Evolutionary conservation across 768 basidiomycete genomes (phyloP).

Genomic region (Mrakia hoshinonis): DNA sequence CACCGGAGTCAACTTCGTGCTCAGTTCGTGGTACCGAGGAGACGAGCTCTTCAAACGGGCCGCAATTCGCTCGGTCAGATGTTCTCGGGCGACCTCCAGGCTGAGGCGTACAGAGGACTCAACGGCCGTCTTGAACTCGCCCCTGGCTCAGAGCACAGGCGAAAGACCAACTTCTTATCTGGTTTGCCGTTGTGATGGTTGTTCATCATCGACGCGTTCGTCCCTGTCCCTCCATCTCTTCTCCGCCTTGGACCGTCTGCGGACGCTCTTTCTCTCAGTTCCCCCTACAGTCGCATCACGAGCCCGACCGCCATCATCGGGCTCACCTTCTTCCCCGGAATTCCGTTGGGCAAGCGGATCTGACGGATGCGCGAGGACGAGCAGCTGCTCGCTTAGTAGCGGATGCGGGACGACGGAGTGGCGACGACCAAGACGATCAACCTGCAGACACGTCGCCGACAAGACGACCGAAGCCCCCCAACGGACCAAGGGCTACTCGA

Average conservation of each 20-base stretch:
- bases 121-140: too few relatives aligned
- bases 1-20: constrained; percentile 25
- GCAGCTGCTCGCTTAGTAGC: constrained; percentile 1
- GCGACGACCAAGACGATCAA: constrained; percentile 21
- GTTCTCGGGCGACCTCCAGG: constrained; percentile 11
- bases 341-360: constrained; percentile 12
- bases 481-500: background rate
- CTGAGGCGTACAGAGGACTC: background rate
- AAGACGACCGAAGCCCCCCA: background rate
- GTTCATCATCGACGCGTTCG: too few relatives aligned
- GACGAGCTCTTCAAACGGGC: constrained; percentile 25
- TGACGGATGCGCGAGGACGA: constrained; percentile 23
- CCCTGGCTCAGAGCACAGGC: too few relatives aligned
- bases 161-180: too few relatives aligned
- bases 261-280: too few relatives aligned
- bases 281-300: too few relatives aligned
- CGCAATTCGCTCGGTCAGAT: constrained; percentile 25
- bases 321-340: constrained; percentile 21
- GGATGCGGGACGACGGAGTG: constrained; percentile 17
- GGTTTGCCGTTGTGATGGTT: too few relatives aligned
- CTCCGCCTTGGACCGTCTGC: too few relatives aligned
- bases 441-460: constrained; percentile 3
- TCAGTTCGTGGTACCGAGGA: constrained; percentile 19
- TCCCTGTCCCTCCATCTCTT: too few relatives aligned
- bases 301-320: constrained; percentile 18